Evolutionary conservation across 139 green algal species (phyloP).

Genomic region (Bryopsis sp.): DNA sequence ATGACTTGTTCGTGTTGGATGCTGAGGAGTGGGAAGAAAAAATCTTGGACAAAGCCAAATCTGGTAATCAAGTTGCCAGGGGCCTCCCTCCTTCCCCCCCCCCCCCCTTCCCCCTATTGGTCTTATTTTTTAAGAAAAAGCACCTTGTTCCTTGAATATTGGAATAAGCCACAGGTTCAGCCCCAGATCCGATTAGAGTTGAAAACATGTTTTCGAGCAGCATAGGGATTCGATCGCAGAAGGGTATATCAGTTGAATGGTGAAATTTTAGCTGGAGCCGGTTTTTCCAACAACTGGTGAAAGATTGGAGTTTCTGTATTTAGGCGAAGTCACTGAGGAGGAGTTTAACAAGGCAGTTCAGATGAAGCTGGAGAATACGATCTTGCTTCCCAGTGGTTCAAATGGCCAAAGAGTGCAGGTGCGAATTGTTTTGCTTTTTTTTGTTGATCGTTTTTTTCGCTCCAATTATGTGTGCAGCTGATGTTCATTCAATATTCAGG

Average conservation of each 20-base stretch:
- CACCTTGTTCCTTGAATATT: too few species aligned
- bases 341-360: constrained; percentile 6
- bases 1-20: not conserved
- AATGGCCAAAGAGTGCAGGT: constrained; percentile 15
- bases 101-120: too few species aligned
- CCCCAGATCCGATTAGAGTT: too few species aligned
- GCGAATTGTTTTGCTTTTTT: not conserved
- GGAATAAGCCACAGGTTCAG: too few species aligned
- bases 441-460: not conserved
- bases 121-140: too few species aligned
- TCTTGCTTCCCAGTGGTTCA: constrained; percentile 8
- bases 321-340: constrained; percentile 1
- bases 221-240: too few species aligned
- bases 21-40: not conserved
- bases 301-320: not conserved
- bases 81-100: too few species aligned
- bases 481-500: too few species aligned
- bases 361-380: constrained; percentile 14
- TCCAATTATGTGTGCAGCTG: too few species aligned
- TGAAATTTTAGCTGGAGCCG: not conserved
- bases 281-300: not conserved
- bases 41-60: not conserved
- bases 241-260: not conserved
- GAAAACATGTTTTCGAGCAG: too few species aligned
- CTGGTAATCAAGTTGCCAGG: too few species aligned